These are phyloP conservation scores for Trichoderma asperellum DNA, from an alignment of 2,329 filamentous ascomycete genomes.

Conservation along the genomic window DNA sequence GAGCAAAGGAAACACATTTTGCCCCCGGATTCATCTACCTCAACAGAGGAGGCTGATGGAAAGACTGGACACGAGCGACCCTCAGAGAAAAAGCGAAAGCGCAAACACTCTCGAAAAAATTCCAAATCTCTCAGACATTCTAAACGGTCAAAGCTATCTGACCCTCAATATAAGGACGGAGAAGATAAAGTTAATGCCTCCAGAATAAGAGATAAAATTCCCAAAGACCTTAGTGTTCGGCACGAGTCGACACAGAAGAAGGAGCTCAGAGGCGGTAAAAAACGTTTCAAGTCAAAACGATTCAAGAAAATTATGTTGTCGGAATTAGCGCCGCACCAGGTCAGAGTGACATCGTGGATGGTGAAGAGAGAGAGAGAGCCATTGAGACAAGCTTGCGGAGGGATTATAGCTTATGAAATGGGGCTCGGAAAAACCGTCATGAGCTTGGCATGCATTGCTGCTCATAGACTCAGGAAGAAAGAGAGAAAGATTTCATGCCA, in stretches of 20 bases:
- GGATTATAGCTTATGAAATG: slow-evolving; percentile 63
- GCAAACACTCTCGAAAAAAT: not conserved
- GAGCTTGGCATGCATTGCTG: slow-evolving; percentile 58
- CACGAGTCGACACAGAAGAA: slow-evolving; percentile 22
- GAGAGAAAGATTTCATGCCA: slow-evolving; percentile 43
- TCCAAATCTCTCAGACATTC: not conserved
- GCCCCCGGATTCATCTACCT: not conserved
- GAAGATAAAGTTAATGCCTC: not conserved
- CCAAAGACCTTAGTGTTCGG: slow-evolving; percentile 27
- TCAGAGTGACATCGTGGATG: slow-evolving; percentile 60
- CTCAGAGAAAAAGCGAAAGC: not conserved
- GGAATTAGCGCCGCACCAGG: slow-evolving; percentile 52
- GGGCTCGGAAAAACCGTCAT: slow-evolving; percentile 73
- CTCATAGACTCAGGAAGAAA: slow-evolving; percentile 36
- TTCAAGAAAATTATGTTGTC: slow-evolving; percentile 32
- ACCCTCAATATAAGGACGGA: not conserved
- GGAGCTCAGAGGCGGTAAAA: slow-evolving; percentile 30
- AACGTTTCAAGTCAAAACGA: slow-evolving; percentile 31
- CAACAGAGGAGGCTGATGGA: not conserved
- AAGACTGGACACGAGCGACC: not conserved
- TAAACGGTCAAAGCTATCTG: not conserved
- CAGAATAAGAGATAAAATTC: slow-evolving; percentile 27
- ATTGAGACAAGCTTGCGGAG: not conserved
- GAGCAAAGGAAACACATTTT: not conserved
- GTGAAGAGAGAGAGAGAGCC: slow-evolving; percentile 49